A percentile compares a stretch with the other conserved stretches of the same genome.
phyloP scores from a whole-genome alignment of 768 basidiomycete genomes.

The Amanita phalloides region DNA sequence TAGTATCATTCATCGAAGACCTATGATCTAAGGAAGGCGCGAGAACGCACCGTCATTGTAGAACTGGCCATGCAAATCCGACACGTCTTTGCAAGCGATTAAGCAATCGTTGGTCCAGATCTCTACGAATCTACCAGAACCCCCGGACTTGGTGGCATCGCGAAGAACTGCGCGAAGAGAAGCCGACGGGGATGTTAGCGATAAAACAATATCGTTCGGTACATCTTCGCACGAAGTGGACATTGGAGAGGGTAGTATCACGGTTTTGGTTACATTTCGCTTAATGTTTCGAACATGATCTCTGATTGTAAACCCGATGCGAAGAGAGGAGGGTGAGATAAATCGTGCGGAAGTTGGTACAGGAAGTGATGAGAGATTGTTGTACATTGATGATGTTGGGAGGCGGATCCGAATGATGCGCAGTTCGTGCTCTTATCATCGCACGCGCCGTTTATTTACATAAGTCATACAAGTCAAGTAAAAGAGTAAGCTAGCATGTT shows the following conservation, averaged over 20 bases:
- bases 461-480: too few relatives aligned
- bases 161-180: constrained; percentile 37
- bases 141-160: constrained; percentile 17
- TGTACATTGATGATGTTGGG: constrained; percentile 18
- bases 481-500: too few relatives aligned
- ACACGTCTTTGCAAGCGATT: constrained; percentile 42
- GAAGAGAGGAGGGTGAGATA: constrained; percentile 22
- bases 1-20: neutral
- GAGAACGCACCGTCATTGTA: constrained; percentile 35
- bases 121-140: constrained; percentile 45
- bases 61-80: constrained; percentile 45
- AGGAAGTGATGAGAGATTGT: constrained; percentile 28
- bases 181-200: constrained; percentile 20
- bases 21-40: neutral
- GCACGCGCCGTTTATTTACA: too few relatives aligned
- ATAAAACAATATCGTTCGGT: constrained; percentile 29
- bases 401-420: too few relatives aligned
- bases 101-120: constrained; percentile 39
- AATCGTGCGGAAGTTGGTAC: constrained; percentile 25
- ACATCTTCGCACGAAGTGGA: constrained; percentile 23
- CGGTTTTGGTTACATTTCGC: constrained; percentile 28
- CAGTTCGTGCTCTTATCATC: too few relatives aligned
- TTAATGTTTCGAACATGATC: constrained; percentile 44
- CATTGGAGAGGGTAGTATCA: constrained; percentile 11
- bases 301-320: constrained; percentile 32